Evolutionary conservation across 257 asterid species (phyloP), one percentile per base, ranked within the genome.

Genomic region (Leonotis leonurus): DNA sequence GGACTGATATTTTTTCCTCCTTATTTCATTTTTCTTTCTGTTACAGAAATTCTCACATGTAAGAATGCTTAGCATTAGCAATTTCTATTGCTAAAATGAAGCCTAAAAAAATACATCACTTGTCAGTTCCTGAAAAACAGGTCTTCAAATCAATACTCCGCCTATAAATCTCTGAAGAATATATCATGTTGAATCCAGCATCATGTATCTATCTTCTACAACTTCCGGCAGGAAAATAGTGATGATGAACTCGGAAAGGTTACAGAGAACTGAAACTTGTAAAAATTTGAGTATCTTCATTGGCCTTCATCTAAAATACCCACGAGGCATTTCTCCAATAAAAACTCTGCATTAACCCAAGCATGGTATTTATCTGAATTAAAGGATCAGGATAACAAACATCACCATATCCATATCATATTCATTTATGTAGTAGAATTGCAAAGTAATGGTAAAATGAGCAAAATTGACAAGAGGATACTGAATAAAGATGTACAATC

Each of bases 401-500:
- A 16, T 55, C 26, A 51, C 72, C 6, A 52, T n/a, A 25, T 14
- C 18, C 26, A 32, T 36, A 55, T 29, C 30, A 2, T 18, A 53
- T 21, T n/a, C n/a, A n/a, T n/a, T n/a, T n/a, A n/a, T n/a, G n/a
- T n/a, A n/a, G n/a, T 10, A 32, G 45, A 70, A 70, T 35, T 22
- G 69, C 27, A 5, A 40, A 53, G 43, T 7, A 9, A 20, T 12
- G 43, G 54, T 8, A 60, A n/a, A 44, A 7, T 57, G 1, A 55
- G 25, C 11, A 36, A 12, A 57, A 62, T 3, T 14, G 49, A 67
- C 14, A 21, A 37, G 75, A 88, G 98, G 97, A 88, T 92, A 92
- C 97, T 92, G 78, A 92, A 88, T 77, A 92, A 80, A 46, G 90
- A 74, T 36, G 99, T 92, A 86, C 99, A 89, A 75, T 92, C 97